A percentile compares a stretch with the other conserved stretches of the same genome.
Conservation (phyloP, 176 grass and related monocot species). For the Musa acuminata region DNA sequence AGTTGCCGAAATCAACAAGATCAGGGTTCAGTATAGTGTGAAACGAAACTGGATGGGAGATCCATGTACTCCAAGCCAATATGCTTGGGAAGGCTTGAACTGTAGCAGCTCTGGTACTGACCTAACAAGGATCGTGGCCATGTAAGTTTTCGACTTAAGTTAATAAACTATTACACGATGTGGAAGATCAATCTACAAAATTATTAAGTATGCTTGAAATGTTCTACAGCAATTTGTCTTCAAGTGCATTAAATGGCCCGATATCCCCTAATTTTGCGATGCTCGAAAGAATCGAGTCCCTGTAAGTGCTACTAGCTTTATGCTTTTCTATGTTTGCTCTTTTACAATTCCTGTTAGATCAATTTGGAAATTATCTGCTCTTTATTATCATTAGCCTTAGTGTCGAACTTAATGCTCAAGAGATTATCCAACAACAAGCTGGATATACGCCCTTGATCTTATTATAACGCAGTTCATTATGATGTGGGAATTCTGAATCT, state of each 20-base stretch:
- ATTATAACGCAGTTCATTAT: background rate
- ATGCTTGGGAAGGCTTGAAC: slow-evolving; percentile 43
- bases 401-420: background rate
- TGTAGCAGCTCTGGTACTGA: slow-evolving; percentile 28
- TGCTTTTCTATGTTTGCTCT: background rate
- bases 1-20: slow-evolving; percentile 43
- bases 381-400: background rate
- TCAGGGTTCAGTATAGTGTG: slow-evolving; percentile 31
- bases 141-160: slow-evolving; percentile 34
- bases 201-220: background rate
- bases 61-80: slow-evolving; percentile 32
- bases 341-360: background rate
- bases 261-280: slow-evolving; percentile 37
- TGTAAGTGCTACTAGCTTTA: slow-evolving; percentile 27
- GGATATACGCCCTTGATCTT: background rate
- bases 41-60: slow-evolving; percentile 55
- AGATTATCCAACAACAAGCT: background rate
- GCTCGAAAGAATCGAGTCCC: slow-evolving; percentile 21
- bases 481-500: background rate
- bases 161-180: too few relatives aligned
- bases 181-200: background rate
- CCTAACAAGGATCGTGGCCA: slow-evolving; percentile 29
- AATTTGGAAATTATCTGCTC: background rate
- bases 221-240: slow-evolving; percentile 39
- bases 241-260: slow-evolving; percentile 28